phyloP scores from a whole-genome alignment of 129 eudicot genomes.

The Pulicaria dysenterica region DNA sequence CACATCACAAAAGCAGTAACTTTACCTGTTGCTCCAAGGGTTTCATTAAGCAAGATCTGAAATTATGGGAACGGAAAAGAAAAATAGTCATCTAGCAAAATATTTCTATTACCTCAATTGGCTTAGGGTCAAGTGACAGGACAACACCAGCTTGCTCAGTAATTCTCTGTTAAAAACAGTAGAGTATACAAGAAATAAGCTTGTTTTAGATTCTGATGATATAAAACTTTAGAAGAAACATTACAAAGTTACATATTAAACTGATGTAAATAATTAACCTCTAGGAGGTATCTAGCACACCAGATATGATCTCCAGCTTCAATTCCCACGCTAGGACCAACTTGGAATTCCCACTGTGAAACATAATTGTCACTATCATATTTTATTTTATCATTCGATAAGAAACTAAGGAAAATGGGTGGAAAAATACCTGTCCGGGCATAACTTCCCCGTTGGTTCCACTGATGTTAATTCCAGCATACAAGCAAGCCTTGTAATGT shows the following conservation, averaged over 20 bases:
- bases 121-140: conserved; percentile 95
- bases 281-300: conserved; percentile 96
- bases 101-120: conserved; percentile 61
- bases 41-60: neutral
- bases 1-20: too few species aligned
- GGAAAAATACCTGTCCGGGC: conserved; percentile 92
- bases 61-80: neutral
- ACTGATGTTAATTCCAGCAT: conserved; percentile 95
- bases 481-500: conserved; percentile 98
- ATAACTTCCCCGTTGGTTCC: conserved; percentile 99
- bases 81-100: neutral
- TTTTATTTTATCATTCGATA: neutral
- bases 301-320: conserved; percentile 98
- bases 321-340: conserved; percentile 95
- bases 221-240: neutral
- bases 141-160: conserved; percentile 99
- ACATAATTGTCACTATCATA: neutral
- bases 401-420: conserved; percentile 9
- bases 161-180: conserved; percentile 68
- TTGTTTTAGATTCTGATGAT: neutral
- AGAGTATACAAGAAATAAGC: conserved; percentile 11
- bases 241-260: neutral
- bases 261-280: conserved; percentile 45
- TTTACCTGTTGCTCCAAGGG: neutral
- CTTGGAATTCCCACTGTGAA: conserved; percentile 98